Percentiles rank a stretch among this genome's conserved stretches.
Evolutionary conservation across 2,329 filamentous ascomycete species (phyloP).

Genomic region (Diaporthe sp.): DNA sequence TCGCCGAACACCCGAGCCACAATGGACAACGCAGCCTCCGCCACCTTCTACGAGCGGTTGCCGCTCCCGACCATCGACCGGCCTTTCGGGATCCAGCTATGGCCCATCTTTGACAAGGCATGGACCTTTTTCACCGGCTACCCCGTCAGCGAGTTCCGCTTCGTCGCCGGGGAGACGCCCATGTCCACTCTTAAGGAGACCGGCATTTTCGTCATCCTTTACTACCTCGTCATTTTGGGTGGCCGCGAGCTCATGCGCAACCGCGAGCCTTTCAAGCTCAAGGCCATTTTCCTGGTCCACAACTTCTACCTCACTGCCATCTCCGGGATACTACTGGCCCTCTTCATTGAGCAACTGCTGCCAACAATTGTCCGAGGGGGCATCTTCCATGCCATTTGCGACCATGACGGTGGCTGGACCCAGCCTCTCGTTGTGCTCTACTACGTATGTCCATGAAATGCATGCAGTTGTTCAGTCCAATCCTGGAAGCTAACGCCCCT

Average conservation of each 20-base stretch:
- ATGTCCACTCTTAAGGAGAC: slow-evolving; percentile 93
- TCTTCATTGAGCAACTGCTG: slow-evolving; percentile 93
- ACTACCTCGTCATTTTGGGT: slow-evolving; percentile 95
- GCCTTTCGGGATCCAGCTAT: slow-evolving; percentile 91
- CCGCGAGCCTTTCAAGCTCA: slow-evolving; percentile 87
- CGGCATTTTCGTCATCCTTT: slow-evolving; percentile 83
- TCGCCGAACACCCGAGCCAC: slow-evolving; percentile 33
- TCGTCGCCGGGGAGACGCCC: slow-evolving; percentile 84
- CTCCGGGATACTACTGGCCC: slow-evolving; percentile 82
- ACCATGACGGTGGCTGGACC: slow-evolving; percentile 88
- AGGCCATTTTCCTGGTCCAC: slow-evolving; percentile 92
- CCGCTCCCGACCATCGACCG: slow-evolving; percentile 87
- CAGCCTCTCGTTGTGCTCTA: slow-evolving; percentile 93
- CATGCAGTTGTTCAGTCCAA: neutral
- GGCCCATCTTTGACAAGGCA: slow-evolving; percentile 93
- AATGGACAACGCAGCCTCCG: slow-evolving; percentile 50
- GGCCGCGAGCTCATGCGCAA: slow-evolving; percentile 94
- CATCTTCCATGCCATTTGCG: slow-evolving; percentile 91
- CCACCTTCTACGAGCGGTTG: slow-evolving; percentile 67
- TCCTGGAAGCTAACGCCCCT: slow-evolving; percentile 53
- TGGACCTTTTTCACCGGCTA: slow-evolving; percentile 85
- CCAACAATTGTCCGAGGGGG: slow-evolving; percentile 85
- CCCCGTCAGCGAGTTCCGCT: slow-evolving; percentile 87
- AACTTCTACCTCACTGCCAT: slow-evolving; percentile 94
- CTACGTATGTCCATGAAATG: slow-evolving; percentile 77